Evolutionary conservation across 148 eudicot genomes (phyloP), one percentile per base, ranked within the genome.

Genomic region (Polygonum maritimum): DNA sequence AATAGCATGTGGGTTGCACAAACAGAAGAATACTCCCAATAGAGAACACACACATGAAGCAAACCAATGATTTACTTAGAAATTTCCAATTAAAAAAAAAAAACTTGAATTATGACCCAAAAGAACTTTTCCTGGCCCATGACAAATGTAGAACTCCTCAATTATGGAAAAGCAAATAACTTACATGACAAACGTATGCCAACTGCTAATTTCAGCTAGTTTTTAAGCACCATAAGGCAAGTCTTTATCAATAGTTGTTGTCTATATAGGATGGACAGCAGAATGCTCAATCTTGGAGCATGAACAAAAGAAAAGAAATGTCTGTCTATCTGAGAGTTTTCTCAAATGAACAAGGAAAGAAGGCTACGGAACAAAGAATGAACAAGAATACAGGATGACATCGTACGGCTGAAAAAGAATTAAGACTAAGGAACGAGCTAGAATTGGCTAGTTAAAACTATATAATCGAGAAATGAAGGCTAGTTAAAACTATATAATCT

Each of bases 201-300:
- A 71, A 8, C 51, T 19, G 47, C 12, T 26, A 72, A 14, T 21
- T 33, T 70, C 73, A 69, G 13, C 19, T 55, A 33, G 77, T 75
- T 76, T 65, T 41, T 67, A 73, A 73, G 40, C 48, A 73, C 3
- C 51, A 31, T 47, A 69, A 26, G 31, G 81, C 80, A 75, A 77
- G 81, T 88, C 82, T 82, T 82, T 81, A 77, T 84, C 89, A 79
- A 87, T 89, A 92, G 91, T 78, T 80, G 79, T 79, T 57, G 84
- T 89, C 93, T 87, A 90, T 95, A 90, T 70, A 87, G 80, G 78
- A 83, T 78, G 82, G 74, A 79, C 81, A 80, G 47, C 47, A 44
- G 82, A 85, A 80, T 58, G 76, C 15, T 78, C 79, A 71, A 73
- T 71, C 81, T 83, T 85, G 83, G 82, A 78, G 75, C 83, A 78